Conservation (phyloP, 768 basidiomycete species). For the Leccinum olivaceopallidum region DNA sequence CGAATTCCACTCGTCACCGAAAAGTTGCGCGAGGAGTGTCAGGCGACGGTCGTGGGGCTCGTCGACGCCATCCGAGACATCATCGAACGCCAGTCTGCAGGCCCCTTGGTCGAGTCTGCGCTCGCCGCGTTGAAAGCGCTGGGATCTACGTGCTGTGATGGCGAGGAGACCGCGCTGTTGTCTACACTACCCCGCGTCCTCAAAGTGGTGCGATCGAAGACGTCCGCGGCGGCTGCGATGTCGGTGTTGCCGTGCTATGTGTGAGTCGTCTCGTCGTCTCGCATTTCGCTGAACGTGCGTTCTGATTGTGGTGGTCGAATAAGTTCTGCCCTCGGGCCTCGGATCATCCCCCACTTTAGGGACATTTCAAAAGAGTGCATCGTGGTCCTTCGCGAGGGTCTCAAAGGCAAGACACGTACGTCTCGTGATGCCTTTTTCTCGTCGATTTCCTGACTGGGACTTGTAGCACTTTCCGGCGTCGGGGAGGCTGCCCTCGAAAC, state of each 20-base stretch:
- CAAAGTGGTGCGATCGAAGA: constrained; percentile 42
- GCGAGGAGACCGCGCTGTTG: constrained; percentile 68
- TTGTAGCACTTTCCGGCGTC: constrained; percentile 34
- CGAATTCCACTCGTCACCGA: constrained; percentile 63
- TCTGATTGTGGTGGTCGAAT: constrained; percentile 10
- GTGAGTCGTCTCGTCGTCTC: constrained; percentile 40
- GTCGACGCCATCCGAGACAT: constrained; percentile 49
- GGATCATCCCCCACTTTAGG: constrained; percentile 84
- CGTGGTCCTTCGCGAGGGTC: constrained; percentile 43
- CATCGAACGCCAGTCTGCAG: constrained; percentile 44
- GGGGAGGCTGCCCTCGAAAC: constrained; percentile 42
- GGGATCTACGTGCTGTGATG: constrained; percentile 52
- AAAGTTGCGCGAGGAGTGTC: constrained; percentile 52
- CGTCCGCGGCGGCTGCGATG: constrained; percentile 44
- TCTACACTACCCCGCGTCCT: constrained; percentile 61
- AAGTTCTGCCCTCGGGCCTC: constrained; percentile 79
- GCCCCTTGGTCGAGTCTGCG: constrained; percentile 44
- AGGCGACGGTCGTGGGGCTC: constrained; percentile 52
- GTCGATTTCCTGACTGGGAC: not conserved
- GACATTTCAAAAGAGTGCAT: constrained; percentile 64
- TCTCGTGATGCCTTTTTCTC: constrained; percentile 16
- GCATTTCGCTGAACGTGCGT: not conserved
- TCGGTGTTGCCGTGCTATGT: constrained; percentile 58
- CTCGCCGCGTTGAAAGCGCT: constrained; percentile 62
- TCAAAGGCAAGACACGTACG: constrained; percentile 34